Base-by-base conservation (phyloP, 2,329 filamentous ascomycete genomes). In the Sporothrix variecibatus region DNA sequence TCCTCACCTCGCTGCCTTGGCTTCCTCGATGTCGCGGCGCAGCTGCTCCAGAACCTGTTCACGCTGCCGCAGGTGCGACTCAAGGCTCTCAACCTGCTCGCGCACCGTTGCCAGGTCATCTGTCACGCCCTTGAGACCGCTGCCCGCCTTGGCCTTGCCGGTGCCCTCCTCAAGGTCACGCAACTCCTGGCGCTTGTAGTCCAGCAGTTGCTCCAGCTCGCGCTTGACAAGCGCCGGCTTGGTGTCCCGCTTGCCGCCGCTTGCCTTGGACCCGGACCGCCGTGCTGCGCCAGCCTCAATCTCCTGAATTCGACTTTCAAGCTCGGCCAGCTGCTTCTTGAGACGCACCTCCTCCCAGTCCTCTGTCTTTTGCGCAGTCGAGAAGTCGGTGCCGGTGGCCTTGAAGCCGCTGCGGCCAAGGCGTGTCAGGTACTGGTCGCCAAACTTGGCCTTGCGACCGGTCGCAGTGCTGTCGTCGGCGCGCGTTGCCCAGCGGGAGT, bases 331-430 rank as follows among this genome's bases (percentile, higher is more conserved):
- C 83, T 98, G 94, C 81, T 96, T 95, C 87, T 97, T 95, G 77
- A 99, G 87, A 72, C 95, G 90, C 62, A 98, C 96, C 83, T 98
- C 96, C 83, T 99, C 96, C 94, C 96, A 98, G 81, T 99, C 96
- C 79, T 97, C 95, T 75, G 93, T 93, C 81, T 94, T 93, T 76
- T 93, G 77, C 58, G 78, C 92, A 51, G 89, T 87, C 74, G 91
- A 92, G 81, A 98, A 98, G 84, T 99, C 95, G 1, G 96, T 99
- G 34, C 96, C 96, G 56, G 92, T 86, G 9, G 93, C 89, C 80
- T 93, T 92, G 84, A 96, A 95, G 75, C 89, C 91, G 78, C 92
- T 91, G 80, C 95, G 92, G 71, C 96, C 96, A 53, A 99, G 87
- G 15, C 96, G 91, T 75, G 93, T 97, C 74, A 99, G 89, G 83